A percentile compares a stretch with the other conserved stretches of the same genome.
Evolutionary conservation across 441 rosid genomes (phyloP).

Genomic region (Macaranga tanarius): DNA sequence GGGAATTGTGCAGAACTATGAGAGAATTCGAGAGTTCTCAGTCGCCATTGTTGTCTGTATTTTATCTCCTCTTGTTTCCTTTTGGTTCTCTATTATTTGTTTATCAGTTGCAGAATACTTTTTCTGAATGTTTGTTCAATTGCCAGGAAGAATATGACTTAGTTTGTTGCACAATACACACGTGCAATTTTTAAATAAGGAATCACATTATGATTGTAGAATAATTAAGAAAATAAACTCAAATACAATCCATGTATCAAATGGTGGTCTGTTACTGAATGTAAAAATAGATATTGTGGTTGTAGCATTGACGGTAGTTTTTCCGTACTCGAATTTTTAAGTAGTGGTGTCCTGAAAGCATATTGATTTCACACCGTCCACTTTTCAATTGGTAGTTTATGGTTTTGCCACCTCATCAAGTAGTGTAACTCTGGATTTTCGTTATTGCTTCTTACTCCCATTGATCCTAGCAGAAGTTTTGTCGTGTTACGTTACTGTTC

Average conservation of each 20-base stretch:
- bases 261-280: too few species aligned
- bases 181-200: neutral
- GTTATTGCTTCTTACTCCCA: neutral
- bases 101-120: neutral
- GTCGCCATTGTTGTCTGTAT: conserved; percentile 92
- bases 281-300: too few species aligned
- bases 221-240: too few species aligned
- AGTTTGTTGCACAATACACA: neutral
- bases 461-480: neutral
- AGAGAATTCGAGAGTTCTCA: conserved; percentile 80
- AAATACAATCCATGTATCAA: too few species aligned
- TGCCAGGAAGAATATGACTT: neutral
- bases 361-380: neutral
- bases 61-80: conserved; percentile 36
- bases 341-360: too few species aligned
- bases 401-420: neutral
- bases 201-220: too few species aligned
- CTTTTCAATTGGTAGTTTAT: neutral
- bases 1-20: conserved; percentile 91
- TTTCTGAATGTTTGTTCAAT: too few species aligned
- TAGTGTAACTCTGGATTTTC: neutral
- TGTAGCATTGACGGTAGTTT: neutral
- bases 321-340: neutral
- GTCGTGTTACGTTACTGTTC: neutral
- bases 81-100: neutral